Evolutionary conservation across 495 filamentous ascomycete species (phyloP), one percentile per base, ranked within the genome.

Genomic region (Aspergillus biplanus): DNA sequence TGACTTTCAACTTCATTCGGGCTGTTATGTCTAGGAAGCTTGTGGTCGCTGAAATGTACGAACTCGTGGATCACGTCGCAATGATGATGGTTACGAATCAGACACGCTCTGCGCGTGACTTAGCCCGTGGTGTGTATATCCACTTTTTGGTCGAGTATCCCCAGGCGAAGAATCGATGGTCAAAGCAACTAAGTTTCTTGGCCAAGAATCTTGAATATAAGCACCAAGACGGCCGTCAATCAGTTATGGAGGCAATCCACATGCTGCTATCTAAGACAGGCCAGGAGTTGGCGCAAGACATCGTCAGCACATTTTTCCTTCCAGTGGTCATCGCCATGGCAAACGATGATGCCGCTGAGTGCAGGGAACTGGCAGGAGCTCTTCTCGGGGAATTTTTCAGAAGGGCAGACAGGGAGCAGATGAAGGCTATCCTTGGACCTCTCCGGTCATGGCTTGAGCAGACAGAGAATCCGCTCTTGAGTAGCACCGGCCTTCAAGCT

Each of bases 41-140:
- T 53, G 81, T 96, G 59, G 92, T 96, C 52, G 85, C 93, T 2
- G 86, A 90, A 52, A 87, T 98, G 53, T 99, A 98, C 73, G 93
- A 98, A 66, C 87, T 90, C 13, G 84, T 96, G 55, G 95, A 99
- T 69, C 84, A 89, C 65, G 87, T 97, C 35, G 90, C 91, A 31
- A 86, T 82, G n/a, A 89, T 98, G 75, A 97, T 98, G 93, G 91
- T 99, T 61, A 97, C 90, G 31, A 97, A 97, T 73, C 90, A 96
- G 60, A 92, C 92, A 65, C 87, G 89, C 66, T 86, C 87, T 64
- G 90, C 93, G 4, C 85, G 94, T 47, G 93, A 97, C 68, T 77
- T 94, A 37, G 93, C 94, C 16, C 86, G 96, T 33, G 91, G 92
- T 21, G 90, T 88, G 31, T 99, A 96, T 75, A 87, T 97, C 72